Evolutionary conservation across 108 stramenopile species (phyloP), one percentile per base, ranked within the genome.

Genomic region (Fistulifera pelliculosa): DNA sequence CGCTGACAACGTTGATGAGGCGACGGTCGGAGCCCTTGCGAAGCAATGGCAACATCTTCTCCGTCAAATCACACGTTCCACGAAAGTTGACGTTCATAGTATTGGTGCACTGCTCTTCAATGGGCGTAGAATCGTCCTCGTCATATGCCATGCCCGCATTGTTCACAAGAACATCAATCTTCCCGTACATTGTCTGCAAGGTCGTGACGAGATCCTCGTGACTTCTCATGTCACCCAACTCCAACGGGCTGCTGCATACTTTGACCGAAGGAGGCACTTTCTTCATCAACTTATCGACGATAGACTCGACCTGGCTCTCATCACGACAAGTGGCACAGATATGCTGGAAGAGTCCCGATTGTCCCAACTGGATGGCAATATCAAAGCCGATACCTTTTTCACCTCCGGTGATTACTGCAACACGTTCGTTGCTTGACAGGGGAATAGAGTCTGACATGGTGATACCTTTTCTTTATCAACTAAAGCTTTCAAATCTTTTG

Each of bases 21-120:
- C 84, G 70, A 26, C 75, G 55, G 71, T 79, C 77, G 5, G 19
- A 47, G 19, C 59, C 54, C 41, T 57, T 42, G 14, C 58, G 26
- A 62, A 80, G 35, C 26, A 85, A 28, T 4, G 81, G 85, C 10
- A 83, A 22, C 55, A 87, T 53, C 21, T 42, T 24, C 60, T n/a
- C 77, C 1, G 79, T 87, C 27, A 87, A 71, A 42, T 70, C 68
- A 13, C 76, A 75, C 38, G 81, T 78, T 1, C 78, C 80, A 28
- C 70, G 71, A 69, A 76, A 79, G 47, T 87, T 87, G 28, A 76
- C 65, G 26, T 71, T 65, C 17, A 83, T 41, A 16, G 81, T 87
- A 14, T 74, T 77, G 23, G 58, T 62, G 51, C 73, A 66, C 50
- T 87, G 85, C 19, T 62, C 65, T 23, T 55, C 47, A 48, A 79